Evolutionary conservation across 371 early-diverging fungal species (phyloP), one percentile per base, ranked within the genome.

Genomic region (Mortierella sp.): DNA sequence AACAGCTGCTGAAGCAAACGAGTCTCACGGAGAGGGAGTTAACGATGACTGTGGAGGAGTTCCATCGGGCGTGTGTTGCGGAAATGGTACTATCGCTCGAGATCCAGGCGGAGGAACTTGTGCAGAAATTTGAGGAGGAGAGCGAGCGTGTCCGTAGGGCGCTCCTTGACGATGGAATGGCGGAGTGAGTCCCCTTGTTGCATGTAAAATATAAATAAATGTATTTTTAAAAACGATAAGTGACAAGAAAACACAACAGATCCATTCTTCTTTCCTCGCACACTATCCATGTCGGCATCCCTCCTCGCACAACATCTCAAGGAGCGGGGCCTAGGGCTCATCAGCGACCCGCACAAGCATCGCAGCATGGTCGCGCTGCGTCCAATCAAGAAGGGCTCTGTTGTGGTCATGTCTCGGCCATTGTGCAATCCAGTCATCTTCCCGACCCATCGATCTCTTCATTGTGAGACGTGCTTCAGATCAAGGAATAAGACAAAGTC

Each of bases 41-140:
- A n/a, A 51, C 43, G 27, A 70, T 76, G 78, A 65, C 78, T 0
- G 78, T 76, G 11, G 78, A 76, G 30, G 78, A 76, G 41, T 70
- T 65, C 39, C 78, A 76, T 41, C 62, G 62, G 7, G 61, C 51
- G 5, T 57, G 50, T 28, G 31, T 64, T 24, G 66, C 65, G 1
- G 64, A 69, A 27, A 56, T 69, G 39, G 56, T 76, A 15, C 37
- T 39, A n/a, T 48, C 47, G 27, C 56, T 76, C 15, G 78, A 76
- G 63, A 41, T 70, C 11, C 47, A 47, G 15, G 69, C 64, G 3
- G 78, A 70, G 47, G 53, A 70, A 11, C 64, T 60, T 61, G 47
- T 76, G 43, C 70, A 65, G 48, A 57, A 57, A 21, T 76, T 76
- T 41, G 66, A 68, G 28, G 78, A 76, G 24, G 70, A 76, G 54